These are phyloP conservation scores for Fusarium redolens DNA, from an alignment of 2,329 filamentous ascomycete genomes.

Conservation along the genomic window DNA sequence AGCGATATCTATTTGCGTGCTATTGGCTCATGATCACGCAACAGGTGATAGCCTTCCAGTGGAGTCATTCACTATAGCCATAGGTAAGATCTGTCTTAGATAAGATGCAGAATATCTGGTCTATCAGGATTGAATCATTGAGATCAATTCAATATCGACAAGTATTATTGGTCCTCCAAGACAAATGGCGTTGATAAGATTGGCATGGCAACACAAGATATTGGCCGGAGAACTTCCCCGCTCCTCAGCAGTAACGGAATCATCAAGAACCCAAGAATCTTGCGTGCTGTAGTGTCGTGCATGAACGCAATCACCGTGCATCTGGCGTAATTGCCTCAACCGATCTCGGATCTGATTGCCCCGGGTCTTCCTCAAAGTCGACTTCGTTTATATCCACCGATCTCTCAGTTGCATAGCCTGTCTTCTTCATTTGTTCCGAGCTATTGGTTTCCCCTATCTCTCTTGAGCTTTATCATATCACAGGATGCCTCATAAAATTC, in stretches of 20 bases:
- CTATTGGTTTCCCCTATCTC: accelerated
- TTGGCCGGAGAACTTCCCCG: neutral
- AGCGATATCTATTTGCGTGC: neutral
- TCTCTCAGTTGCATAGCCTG: neutral
- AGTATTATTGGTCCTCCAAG: neutral
- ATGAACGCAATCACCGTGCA: neutral
- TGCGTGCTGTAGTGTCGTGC: neutral
- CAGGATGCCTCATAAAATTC: neutral
- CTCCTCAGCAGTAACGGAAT: neutral
- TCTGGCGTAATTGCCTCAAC: neutral
- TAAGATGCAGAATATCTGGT: accelerated
- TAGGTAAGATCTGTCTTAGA: neutral
- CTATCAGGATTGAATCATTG: accelerated
- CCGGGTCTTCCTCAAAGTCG: neutral
- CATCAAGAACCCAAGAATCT: neutral
- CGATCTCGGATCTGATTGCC: neutral
- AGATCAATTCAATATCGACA: neutral
- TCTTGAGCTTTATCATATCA: accelerated
- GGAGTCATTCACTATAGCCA: neutral
- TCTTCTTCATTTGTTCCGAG: neutral
- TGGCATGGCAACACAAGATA: neutral
- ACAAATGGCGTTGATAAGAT: neutral
- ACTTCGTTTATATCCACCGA: neutral
- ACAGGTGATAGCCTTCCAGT: neutral
- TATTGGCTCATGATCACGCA: neutral